Evolutionary conservation across 2,329 filamentous ascomycete species (phyloP), one percentile per base, ranked within the genome.

Genomic region (Colletotrichum simmondsii): DNA sequence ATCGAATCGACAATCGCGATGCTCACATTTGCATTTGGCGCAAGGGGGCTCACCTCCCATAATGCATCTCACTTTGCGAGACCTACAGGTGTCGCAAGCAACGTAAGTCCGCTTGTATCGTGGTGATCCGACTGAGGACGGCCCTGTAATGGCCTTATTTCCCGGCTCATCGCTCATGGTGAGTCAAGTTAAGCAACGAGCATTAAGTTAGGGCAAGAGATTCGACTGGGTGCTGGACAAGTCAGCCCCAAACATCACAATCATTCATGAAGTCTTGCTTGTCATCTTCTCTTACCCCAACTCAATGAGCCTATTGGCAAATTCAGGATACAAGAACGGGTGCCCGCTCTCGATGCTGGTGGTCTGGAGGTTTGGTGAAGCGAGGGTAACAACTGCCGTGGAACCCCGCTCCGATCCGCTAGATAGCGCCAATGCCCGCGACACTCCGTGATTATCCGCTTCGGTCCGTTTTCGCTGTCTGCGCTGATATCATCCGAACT

Each of bases 31-130:
- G 56, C 72, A 74, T 28, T 74, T 74, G n/a, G 60, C 59, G 65
- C 72, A 74, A 35, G 72, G 72, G 5, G 72, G 72, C 16, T 74
- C 59, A 35, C 62, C 72, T n/a, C 67, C 69, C 49, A 74, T 49
- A 32, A 72, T 65, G n/a, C 69, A 74, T 57, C 72, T 42, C 12
- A 68, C 69, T 42, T 74, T 74, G 12, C 72, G 72, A 24, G 65
- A 49, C 49, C 72, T 37, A 49, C 72, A 72, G 32, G 69, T 68
- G 64, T 68, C 72, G 61, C 72, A 74, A 14, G 69, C 72, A 35
- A 74, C 69, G 28, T 74, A 74, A 1, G 64, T 71, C 26, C 72
- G 58, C 30, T 65, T 74, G 28, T 63, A 61, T 4, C 57, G 58
- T 16, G 65, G 65, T 16, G 65, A 49, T 49, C 19, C 4, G 19